phyloP scores from a whole-genome alignment of 805 yeast species.

The Saccharomycopsis selenospora region DNA sequence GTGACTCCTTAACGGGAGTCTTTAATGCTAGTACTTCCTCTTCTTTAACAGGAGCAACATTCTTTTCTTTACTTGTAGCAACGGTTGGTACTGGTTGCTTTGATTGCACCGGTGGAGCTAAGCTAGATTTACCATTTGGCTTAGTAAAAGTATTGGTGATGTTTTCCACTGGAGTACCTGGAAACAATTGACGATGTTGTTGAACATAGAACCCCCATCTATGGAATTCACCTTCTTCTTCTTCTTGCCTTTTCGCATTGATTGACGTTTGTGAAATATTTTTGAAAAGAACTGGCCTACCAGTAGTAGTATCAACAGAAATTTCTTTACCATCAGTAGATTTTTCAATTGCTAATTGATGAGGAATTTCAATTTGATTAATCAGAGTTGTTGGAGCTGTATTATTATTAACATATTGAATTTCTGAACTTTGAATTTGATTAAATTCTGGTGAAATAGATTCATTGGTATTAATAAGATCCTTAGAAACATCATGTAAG shows the following conservation, averaged over 20 bases:
- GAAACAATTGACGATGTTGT: conserved; percentile 40
- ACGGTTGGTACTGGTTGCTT: too few relatives aligned
- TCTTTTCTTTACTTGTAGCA: conserved; percentile 9
- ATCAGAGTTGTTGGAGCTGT: conserved; percentile 9
- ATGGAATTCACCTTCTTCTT: conserved; percentile 89
- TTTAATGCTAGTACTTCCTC: too few relatives aligned
- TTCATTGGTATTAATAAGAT: conserved; percentile 17
- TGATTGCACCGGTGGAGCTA: too few relatives aligned
- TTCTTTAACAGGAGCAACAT: conserved; percentile 31
- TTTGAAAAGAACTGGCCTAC: conserved; percentile 61
- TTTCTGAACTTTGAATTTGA: conserved; percentile 17
- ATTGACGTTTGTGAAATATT: conserved; percentile 55
- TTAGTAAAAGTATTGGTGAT: too few relatives aligned
- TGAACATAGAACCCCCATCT: conserved; percentile 78
- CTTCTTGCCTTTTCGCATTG: conserved; percentile 71
- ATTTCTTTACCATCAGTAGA: conserved; percentile 43
- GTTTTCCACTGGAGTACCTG: conserved; percentile 22
- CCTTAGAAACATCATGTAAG: conserved; percentile 20
- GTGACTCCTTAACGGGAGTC: too few relatives aligned
- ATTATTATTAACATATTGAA: conserved; percentile 14
- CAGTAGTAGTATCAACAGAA: conserved; percentile 62
- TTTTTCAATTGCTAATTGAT: conserved; percentile 64
- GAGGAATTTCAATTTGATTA: conserved; percentile 37
- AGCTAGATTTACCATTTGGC: too few relatives aligned
- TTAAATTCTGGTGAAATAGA: conserved; percentile 17